Conservation (phyloP, 352 stramenopile species). For the Phytophthora brassicae region DNA sequence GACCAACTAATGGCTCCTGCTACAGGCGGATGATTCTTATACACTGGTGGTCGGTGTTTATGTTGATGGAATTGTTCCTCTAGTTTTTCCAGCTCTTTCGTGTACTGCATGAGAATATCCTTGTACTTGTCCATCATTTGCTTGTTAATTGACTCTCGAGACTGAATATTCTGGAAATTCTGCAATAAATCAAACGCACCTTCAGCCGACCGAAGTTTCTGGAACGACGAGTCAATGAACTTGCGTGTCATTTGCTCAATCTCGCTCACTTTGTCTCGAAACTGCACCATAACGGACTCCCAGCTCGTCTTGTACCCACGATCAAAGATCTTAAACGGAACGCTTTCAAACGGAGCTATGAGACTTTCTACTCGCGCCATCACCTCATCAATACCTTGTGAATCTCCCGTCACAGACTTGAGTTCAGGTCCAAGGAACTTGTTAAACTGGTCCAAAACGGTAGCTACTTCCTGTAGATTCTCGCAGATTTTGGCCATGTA, state of each 20-base stretch:
- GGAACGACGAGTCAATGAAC: conserved; percentile 96
- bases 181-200: conserved; percentile 96
- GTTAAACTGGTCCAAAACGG: conserved; percentile 94
- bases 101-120: conserved; percentile 96
- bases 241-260: conserved; percentile 95
- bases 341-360: conserved; percentile 85
- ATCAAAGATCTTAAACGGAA: conserved; percentile 95
- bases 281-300: conserved; percentile 94
- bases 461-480: conserved; percentile 93
- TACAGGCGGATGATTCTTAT: conserved; percentile 93
- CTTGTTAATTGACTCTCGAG: conserved; percentile 94
- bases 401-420: conserved; percentile 95
- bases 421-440: conserved; percentile 95
- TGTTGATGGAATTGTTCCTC: conserved; percentile 88
- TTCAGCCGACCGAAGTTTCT: conserved; percentile 94
- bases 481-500: conserved; percentile 97
- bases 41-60: conserved; percentile 86
- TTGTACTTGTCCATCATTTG: conserved; percentile 98
- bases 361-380: conserved; percentile 87
- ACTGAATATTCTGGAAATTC: conserved; percentile 97
- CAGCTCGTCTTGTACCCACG: conserved; percentile 93
- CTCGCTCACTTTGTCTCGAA: conserved; percentile 92
- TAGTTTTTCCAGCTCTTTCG: conserved; percentile 93
- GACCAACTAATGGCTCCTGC: conserved; percentile 86
- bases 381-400: conserved; percentile 93